Percentiles rank a stretch among this genome's conserved stretches.
phyloP scores from a whole-genome alignment of 106 monocot species.

The Cymbidium sinense region DNA sequence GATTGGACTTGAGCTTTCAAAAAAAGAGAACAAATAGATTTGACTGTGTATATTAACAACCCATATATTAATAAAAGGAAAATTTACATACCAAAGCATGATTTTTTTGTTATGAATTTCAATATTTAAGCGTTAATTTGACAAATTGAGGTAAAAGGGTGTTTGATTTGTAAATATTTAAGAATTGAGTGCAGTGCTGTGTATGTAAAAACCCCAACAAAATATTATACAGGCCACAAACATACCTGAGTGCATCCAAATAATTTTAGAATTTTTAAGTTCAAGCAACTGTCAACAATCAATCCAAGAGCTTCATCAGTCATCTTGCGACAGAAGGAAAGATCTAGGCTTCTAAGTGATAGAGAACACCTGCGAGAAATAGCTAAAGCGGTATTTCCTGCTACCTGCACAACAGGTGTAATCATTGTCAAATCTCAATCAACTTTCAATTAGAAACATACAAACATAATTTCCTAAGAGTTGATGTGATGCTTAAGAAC shows the following conservation, averaged over 20 bases:
- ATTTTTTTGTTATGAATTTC: too few species aligned
- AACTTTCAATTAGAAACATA: background rate
- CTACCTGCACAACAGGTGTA: constrained; percentile 30
- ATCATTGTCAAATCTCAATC: background rate
- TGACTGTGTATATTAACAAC: too few species aligned
- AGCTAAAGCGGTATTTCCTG: constrained; percentile 59
- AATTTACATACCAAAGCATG: too few species aligned
- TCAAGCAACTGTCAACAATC: constrained; percentile 65
- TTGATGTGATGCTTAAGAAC: background rate
- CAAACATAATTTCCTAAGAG: background rate
- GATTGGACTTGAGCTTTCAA: too few species aligned
- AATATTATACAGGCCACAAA: background rate
- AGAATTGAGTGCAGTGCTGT: too few species aligned
- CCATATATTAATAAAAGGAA: too few species aligned
- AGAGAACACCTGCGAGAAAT: constrained; percentile 40
- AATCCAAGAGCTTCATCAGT: constrained; percentile 67
- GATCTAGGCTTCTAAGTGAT: constrained; percentile 51
- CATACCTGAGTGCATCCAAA: constrained; percentile 86
- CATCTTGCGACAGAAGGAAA: constrained; percentile 80
- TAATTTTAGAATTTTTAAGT: constrained; percentile 50
- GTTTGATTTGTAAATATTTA: too few species aligned
- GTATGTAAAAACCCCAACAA: background rate
- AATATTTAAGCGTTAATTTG: too few species aligned
- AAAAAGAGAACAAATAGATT: too few species aligned
- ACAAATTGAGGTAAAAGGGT: too few species aligned